A percentile compares a stretch with the other conserved stretches of the same genome.
Evolutionary conservation across 805 yeast genomes (phyloP).

Genomic region (Myxozyma neotropica): DNA sequence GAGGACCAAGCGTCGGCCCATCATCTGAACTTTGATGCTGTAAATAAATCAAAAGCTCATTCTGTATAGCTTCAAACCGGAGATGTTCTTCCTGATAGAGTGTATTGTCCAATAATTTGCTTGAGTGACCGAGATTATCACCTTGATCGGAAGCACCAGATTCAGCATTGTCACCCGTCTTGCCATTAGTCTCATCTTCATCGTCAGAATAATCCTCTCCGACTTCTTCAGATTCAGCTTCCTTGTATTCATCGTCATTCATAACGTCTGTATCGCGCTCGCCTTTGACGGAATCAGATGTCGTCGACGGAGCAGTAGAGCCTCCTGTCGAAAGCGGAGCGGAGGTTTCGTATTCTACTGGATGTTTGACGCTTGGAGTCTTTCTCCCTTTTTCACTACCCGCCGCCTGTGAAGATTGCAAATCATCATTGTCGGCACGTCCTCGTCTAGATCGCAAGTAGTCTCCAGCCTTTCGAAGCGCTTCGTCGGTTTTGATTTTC

Average conservation of each 20-base stretch:
- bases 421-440: constrained; percentile 5
- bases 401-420: neutral
- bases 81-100: neutral
- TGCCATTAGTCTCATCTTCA: neutral
- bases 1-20: neutral
- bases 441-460: constrained; percentile 19
- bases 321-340: constrained; percentile 25
- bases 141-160: no score
- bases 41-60: neutral
- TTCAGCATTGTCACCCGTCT: neutral
- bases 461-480: constrained; percentile 33
- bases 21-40: neutral
- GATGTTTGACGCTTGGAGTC: neutral
- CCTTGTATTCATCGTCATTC: constrained; percentile 1
- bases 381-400: neutral
- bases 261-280: no score
- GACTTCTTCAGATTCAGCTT: neutral
- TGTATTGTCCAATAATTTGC: neutral
- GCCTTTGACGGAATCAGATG: constrained; percentile 18
- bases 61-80: constrained; percentile 12
- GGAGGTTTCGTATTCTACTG: constrained; percentile 2
- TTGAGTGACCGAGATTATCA: no score
- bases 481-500: constrained; percentile 34
- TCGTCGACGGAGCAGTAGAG: constrained; percentile 6
- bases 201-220: neutral